phyloP scores from a whole-genome alignment of 2,329 filamentous ascomycete genomes.

The Pyrenophora tritici-repentis region DNA sequence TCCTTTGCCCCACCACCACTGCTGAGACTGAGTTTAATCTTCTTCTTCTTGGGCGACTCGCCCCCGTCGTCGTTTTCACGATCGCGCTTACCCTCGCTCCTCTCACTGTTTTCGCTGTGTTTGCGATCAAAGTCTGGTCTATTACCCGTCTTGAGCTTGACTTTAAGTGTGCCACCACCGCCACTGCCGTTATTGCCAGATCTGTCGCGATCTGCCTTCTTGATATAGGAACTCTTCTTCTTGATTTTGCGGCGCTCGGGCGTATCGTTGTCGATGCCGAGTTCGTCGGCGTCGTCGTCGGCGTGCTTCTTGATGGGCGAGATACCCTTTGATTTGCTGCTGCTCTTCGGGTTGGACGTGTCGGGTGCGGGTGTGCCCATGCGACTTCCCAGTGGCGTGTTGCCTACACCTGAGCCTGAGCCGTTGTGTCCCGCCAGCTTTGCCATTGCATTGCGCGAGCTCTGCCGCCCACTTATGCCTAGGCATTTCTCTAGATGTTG shows the following conservation, averaged over 20 bases:
- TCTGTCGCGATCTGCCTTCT: constrained; percentile 47
- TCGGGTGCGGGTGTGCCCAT: constrained; percentile 50
- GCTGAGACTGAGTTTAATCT: constrained; percentile 43
- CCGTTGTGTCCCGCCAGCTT: constrained; percentile 49
- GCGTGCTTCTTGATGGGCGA: constrained; percentile 38
- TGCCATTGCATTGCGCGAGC: constrained; percentile 56
- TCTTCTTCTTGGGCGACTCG: constrained; percentile 45
- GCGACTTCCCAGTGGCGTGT: constrained; percentile 51
- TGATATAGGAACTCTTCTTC: constrained; percentile 53
- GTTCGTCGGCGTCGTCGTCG: constrained; percentile 36
- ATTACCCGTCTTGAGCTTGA: constrained; percentile 42
- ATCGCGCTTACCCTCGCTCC: constrained; percentile 42
- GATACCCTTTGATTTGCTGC: constrained; percentile 23
- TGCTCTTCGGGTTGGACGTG: constrained; percentile 30
- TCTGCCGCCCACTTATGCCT: constrained; percentile 60
- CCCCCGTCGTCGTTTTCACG: constrained; percentile 39
- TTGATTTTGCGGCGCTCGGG: constrained; percentile 54
- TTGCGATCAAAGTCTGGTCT: constrained; percentile 36
- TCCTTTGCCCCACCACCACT: constrained; percentile 19
- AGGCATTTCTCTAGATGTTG: constrained; percentile 67
- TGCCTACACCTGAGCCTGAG: constrained; percentile 47
- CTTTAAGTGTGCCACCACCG: constrained; percentile 28
- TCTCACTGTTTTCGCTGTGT: constrained; percentile 37
- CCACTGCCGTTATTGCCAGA: constrained; percentile 13
- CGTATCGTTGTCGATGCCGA: constrained; percentile 51